Evolutionary conservation across 805 yeast species (phyloP).

Genomic region (Wickerhamiella parazyma): DNA sequence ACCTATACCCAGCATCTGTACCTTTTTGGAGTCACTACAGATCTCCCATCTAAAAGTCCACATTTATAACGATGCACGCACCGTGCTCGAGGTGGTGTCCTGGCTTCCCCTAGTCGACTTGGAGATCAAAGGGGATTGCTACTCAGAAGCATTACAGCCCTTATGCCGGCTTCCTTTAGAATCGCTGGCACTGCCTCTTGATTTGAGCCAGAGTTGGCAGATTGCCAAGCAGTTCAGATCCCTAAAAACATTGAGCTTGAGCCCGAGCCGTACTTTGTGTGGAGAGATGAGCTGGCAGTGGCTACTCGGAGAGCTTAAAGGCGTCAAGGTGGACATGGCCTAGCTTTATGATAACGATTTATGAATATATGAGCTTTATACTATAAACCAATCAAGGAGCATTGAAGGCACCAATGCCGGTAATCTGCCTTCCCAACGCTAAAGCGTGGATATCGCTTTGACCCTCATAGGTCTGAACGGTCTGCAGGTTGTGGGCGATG

Average conservation of each 20-base stretch:
- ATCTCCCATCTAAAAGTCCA: not conserved
- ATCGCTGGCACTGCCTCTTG: not conserved
- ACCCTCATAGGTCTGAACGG: conserved; percentile 35
- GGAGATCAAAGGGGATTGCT: not conserved
- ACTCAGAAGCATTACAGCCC: not conserved
- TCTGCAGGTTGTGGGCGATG: conserved; percentile 31
- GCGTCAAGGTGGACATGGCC: not conserved
- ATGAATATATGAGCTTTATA: not conserved
- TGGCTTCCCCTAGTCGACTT: not conserved
- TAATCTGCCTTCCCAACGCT: conserved; percentile 31
- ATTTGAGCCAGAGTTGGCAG: not conserved
- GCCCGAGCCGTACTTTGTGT: not conserved
- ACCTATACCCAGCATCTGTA: not conserved
- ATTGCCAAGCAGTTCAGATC: not conserved
- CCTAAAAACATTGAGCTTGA: not conserved
- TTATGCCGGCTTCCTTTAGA: not conserved
- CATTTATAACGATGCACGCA: not conserved
- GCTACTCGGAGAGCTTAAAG: not conserved
- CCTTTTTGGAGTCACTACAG: not conserved
- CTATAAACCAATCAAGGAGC: not conserved
- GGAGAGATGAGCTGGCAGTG: not conserved
- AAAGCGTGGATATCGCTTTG: conserved; percentile 33
- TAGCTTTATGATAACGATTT: not conserved
- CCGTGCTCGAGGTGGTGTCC: not conserved
- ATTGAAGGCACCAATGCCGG: conserved; percentile 28